phyloP scores from a whole-genome alignment of 1,284 basidiomycete genomes.

The Sanghuangporus baumii region DNA sequence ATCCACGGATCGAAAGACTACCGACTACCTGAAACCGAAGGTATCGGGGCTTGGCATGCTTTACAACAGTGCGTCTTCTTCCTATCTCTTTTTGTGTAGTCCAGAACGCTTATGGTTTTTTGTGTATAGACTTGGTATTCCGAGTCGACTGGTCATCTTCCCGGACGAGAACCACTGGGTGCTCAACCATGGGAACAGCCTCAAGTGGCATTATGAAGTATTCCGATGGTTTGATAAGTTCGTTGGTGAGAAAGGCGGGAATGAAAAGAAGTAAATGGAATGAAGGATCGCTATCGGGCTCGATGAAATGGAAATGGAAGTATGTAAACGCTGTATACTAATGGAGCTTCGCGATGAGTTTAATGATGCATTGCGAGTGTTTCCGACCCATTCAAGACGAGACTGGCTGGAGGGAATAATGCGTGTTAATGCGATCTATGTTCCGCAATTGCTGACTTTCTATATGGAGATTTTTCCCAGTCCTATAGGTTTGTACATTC shows the following conservation, averaged over 20 bases:
- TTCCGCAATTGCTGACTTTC: too few relatives aligned
- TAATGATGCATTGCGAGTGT: too few relatives aligned
- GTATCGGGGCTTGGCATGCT: constrained; percentile 77
- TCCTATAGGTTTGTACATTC: not conserved
- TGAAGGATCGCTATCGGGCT: not conserved
- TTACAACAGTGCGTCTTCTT: constrained; percentile 60
- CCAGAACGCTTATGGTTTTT: not conserved
- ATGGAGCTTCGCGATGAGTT: too few relatives aligned
- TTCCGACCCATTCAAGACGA: too few relatives aligned
- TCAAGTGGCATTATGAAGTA: constrained; percentile 87
- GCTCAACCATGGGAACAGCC: constrained; percentile 67
- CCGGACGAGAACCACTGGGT: constrained; percentile 95
- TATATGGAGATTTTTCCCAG: not conserved
- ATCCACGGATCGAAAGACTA: constrained; percentile 88
- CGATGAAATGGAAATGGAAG: too few relatives aligned
- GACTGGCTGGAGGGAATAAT: too few relatives aligned
- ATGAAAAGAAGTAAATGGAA: not conserved
- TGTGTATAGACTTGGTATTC: constrained; percentile 56
- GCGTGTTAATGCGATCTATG: too few relatives aligned
- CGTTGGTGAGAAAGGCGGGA: constrained; percentile 38
- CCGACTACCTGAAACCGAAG: constrained; percentile 77
- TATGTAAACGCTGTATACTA: too few relatives aligned
- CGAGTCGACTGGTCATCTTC: constrained; percentile 83
- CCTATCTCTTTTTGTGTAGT: not conserved
- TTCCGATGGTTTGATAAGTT: constrained; percentile 82